These are phyloP conservation scores for Kazachstania martiniae DNA, from an alignment of 805 yeast species.

Conservation along the genomic window DNA sequence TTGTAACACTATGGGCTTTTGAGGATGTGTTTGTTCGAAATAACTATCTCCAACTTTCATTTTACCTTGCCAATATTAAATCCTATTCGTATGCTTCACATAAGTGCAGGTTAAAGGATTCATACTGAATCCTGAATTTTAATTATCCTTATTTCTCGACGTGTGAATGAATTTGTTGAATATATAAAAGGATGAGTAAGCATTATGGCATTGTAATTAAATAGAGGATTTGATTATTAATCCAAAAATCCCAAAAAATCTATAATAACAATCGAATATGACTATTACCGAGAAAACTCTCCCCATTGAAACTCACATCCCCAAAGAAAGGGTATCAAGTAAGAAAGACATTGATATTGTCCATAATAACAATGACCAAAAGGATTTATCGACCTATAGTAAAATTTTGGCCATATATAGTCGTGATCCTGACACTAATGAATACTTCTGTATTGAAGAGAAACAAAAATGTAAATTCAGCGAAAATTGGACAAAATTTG, in stretches of 20 bases:
- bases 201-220: too few species aligned
- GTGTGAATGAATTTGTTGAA: too few species aligned
- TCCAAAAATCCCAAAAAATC: not conserved
- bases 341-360: slow-evolving; percentile 12
- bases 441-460: slow-evolving; percentile 21
- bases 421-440: slow-evolving; percentile 12
- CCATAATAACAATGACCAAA: slow-evolving; percentile 8
- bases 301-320: slow-evolving; percentile 1
- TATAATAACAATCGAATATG: slow-evolving; percentile 4
- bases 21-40: too few species aligned
- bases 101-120: too few species aligned
- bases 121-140: too few species aligned
- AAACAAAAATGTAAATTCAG: slow-evolving; percentile 26
- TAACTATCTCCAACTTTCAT: too few species aligned
- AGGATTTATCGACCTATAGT: slow-evolving; percentile 29
- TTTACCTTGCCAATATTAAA: too few species aligned
- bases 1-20: too few species aligned
- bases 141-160: too few species aligned
- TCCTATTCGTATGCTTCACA: too few species aligned
- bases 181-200: too few species aligned
- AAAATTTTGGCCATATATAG: slow-evolving; percentile 32
- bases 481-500: slow-evolving; percentile 21
- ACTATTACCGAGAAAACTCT: slow-evolving; percentile 7
- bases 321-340: slow-evolving; percentile 1
- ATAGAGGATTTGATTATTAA: too few species aligned